Evolutionary conservation across 2,329 filamentous ascomycete genomes (phyloP), one percentile per base, ranked within the genome.

Genomic region (Colletotrichum spaethianum): DNA sequence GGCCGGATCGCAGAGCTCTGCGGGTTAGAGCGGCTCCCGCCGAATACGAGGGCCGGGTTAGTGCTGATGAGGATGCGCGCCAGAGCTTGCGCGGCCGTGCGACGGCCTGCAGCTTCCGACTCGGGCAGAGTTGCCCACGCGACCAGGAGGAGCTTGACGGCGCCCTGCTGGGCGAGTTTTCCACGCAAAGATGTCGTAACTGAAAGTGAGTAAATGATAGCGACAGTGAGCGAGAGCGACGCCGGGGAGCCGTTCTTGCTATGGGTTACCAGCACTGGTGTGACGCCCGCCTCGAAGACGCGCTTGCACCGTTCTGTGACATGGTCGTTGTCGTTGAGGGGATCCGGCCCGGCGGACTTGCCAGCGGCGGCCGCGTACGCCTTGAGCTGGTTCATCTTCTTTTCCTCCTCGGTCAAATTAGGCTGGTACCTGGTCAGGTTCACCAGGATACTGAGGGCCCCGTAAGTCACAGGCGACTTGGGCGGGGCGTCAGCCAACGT

Each of bases 311-410:
- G 91, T 72, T 88, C 87, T 20, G 89, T 86, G 42, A 97, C 95
- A 75, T 93, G 91, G 2, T 92, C 86, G 69, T 97, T 92, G 73
- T 95, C 90, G 69, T 96, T 92, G 0, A 97, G 85, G 9, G 90
- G 89, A 78, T 95, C 90, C 0, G 88, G 85, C 3, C 87, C 84
- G 0, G 86, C 80, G n/a, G 88, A 79, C 73, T 90, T 89, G 77
- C 94, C 95, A 6, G 92, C 91, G 0, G 94, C 93, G 79, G 97
- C 94, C 18, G 96, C 96, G 77, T 98, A 99, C 2, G 95, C 94
- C 84, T 97, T 98, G 55, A 99, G 88, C 80, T 99, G 94, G 7
- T 90, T 90, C 84, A 99, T 94, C 78, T 94, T 94, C 84, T 96
- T 96, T 77, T 98, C 93, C 81, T 99, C 96, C 74, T 98, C 96